phyloP scores from a whole-genome alignment of 768 basidiomycete genomes.

The Crepidotus variabilis region DNA sequence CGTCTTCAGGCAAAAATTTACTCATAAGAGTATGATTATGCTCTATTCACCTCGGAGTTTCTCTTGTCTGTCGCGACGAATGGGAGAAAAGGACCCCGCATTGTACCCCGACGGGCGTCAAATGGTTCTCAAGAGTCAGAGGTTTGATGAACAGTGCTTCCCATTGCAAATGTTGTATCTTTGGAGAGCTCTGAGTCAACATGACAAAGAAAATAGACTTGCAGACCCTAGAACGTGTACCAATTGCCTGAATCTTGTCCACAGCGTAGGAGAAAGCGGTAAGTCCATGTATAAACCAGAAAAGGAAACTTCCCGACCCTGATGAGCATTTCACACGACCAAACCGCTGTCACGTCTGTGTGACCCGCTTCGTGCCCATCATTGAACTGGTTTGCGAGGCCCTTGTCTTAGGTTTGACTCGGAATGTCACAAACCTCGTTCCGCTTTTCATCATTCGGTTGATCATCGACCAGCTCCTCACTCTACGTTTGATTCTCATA shows the following conservation, averaged over 20 bases:
- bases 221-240: background rate
- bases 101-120: background rate
- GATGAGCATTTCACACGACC: background rate
- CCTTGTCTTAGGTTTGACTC: background rate
- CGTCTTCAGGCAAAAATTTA: no score
- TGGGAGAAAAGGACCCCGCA: no score
- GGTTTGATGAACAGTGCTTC: background rate
- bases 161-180: background rate
- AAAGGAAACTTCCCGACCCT: background rate
- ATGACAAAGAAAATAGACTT: background rate
- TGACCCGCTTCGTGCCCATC: background rate
- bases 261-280: background rate
- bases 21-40: no score
- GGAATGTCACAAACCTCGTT: background rate
- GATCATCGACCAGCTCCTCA: background rate
- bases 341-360: background rate
- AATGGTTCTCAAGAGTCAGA: background rate
- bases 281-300: background rate
- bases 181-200: background rate
- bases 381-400: background rate
- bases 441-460: background rate
- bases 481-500: background rate
- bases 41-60: no score
- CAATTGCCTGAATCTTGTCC: background rate
- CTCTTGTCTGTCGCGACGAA: no score